Evolutionary conservation across 176 grass and related monocot species (phyloP).

Genomic region (Pontederia crassipes): DNA sequence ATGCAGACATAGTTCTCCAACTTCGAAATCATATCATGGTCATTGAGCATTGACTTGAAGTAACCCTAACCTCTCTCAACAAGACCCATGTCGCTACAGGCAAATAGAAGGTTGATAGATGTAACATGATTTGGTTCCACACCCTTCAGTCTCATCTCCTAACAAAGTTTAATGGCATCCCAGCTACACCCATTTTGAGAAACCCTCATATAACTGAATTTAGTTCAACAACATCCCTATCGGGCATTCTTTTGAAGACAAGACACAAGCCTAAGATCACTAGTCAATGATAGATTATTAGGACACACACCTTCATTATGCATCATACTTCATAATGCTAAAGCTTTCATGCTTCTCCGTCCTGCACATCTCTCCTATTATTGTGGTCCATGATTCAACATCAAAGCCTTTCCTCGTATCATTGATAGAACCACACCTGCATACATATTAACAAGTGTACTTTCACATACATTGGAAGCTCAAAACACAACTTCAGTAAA

Average conservation of each 20-base stretch:
- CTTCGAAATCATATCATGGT: not conserved
- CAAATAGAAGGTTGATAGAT: not conserved
- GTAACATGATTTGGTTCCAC: slow-evolving; percentile 1
- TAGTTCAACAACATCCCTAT: not conserved
- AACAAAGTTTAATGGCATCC: not conserved
- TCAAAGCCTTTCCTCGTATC: slow-evolving; percentile 51
- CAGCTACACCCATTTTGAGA: not conserved
- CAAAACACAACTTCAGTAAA: slow-evolving; percentile 56
- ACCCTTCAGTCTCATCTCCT: not conserved
- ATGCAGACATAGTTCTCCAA: slow-evolving; percentile 9
- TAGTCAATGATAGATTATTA: slow-evolving; percentile 45
- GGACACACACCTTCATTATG: slow-evolving; percentile 47
- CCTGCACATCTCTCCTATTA: slow-evolving; percentile 50
- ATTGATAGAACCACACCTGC: slow-evolving; percentile 39
- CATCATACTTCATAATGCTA: slow-evolving; percentile 47
- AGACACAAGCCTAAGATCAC: slow-evolving; percentile 37
- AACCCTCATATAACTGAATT: not conserved
- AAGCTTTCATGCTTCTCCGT: slow-evolving; percentile 50
- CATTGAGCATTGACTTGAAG: not conserved
- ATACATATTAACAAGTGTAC: slow-evolving; percentile 55
- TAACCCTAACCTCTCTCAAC: not conserved
- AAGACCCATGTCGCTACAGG: slow-evolving; percentile 2
- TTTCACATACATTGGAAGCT: slow-evolving; percentile 59
- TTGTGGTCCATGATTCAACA: slow-evolving; percentile 43
- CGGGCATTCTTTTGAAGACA: not conserved